Evolutionary conservation across 352 stramenopile species (phyloP).

Genomic region (Phytopythium helicoides): DNA sequence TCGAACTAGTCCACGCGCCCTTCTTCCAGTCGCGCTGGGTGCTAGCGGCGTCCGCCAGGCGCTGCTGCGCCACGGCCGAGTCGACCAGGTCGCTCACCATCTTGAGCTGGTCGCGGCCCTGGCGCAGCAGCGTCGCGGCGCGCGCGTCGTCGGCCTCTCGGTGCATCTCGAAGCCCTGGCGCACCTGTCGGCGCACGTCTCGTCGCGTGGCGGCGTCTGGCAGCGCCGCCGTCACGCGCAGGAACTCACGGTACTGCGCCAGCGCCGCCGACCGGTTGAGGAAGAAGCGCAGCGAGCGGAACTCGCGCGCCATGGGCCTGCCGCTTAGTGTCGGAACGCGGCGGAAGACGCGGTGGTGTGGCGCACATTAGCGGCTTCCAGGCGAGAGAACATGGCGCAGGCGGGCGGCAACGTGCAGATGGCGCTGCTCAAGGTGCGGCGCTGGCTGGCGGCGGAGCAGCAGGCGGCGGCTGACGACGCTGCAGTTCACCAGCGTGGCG

Average conservation of each 20-base stretch:
- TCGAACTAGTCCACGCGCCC: constrained; percentile 11
- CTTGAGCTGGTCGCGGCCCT: constrained; percentile 61
- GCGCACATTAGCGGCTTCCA: not conserved
- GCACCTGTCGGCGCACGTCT: constrained; percentile 66
- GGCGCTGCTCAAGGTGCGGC: constrained; percentile 1
- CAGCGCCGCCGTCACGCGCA: constrained; percentile 55
- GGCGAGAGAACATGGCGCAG: not conserved
- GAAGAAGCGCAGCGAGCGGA: constrained; percentile 79
- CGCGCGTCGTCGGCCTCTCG: constrained; percentile 55
- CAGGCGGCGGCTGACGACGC: not conserved
- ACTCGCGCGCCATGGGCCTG: constrained; percentile 25
- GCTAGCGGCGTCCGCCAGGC: constrained; percentile 4
- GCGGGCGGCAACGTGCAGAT: constrained; percentile 1
- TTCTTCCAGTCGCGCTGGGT: constrained; percentile 24
- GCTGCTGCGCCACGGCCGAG: constrained; percentile 52
- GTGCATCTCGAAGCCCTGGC: constrained; percentile 50
- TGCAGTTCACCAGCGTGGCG: constrained; percentile 46
- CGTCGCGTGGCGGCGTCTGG: constrained; percentile 25
- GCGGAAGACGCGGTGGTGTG: too few species aligned
- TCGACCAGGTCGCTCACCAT: constrained; percentile 70
- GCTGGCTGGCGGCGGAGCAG: not conserved
- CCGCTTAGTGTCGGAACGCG: too few species aligned
- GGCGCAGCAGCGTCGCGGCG: constrained; percentile 43
- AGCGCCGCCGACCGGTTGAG: constrained; percentile 62
- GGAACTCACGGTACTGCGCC: constrained; percentile 61